A percentile compares a stretch with the other conserved stretches of the same genome.
phyloP scores from a whole-genome alignment of 352 stramenopile genomes.

The Detonula confervacea region DNA sequence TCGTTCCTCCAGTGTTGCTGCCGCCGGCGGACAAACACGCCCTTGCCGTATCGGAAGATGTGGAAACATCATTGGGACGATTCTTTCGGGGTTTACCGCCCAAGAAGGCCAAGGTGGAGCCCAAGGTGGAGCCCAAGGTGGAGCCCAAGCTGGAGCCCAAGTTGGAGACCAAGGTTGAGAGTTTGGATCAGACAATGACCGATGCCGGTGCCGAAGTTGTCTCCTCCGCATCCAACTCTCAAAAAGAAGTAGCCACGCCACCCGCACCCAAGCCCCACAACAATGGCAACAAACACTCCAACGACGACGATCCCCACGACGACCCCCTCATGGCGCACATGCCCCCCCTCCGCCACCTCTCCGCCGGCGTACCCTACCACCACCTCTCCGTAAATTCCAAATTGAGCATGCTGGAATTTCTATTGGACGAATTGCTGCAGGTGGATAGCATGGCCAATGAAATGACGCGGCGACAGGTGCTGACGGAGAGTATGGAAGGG shows the following conservation, averaged over 20 bases:
- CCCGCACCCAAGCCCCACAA: neutral
- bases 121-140: neutral
- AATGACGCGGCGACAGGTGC: conserved; percentile 46
- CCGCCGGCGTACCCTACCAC: conserved; percentile 71
- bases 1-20: conserved; percentile 39
- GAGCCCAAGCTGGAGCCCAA: neutral
- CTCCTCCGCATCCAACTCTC: neutral
- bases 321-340: conserved; percentile 56
- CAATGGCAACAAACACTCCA: neutral
- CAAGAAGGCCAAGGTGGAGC: neutral
- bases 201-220: too few species aligned
- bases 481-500: too few species aligned
- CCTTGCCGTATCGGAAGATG: conserved; percentile 24
- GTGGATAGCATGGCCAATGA: conserved; percentile 63
- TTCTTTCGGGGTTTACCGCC: conserved; percentile 32
- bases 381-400: conserved; percentile 69
- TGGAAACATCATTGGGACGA: conserved; percentile 21
- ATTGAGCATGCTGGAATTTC: conserved; percentile 79
- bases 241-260: neutral
- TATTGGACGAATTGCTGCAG: conserved; percentile 78
- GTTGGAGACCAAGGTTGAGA: neutral
- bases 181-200: neutral
- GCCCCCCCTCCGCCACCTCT: conserved; percentile 55
- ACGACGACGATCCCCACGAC: neutral
- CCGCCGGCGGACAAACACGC: conserved; percentile 21